Evolutionary conservation across 495 filamentous ascomycete species (phyloP).

Genomic region (Penicillium longicatenatum): DNA sequence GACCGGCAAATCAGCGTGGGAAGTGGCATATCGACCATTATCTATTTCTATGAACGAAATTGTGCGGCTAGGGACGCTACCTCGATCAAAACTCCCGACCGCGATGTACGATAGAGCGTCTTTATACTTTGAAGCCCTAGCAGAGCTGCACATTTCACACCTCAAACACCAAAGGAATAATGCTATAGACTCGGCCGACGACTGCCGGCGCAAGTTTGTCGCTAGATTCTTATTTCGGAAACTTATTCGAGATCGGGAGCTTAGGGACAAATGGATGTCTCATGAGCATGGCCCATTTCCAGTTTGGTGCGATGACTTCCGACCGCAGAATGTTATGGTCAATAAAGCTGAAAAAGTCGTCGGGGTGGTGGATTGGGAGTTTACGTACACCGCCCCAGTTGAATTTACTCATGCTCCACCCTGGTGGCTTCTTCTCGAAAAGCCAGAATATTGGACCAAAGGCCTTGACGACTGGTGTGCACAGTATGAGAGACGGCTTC

Average conservation of each 20-base stretch:
- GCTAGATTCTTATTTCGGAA: slow-evolving; percentile 9
- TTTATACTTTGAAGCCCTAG: slow-evolving; percentile 10
- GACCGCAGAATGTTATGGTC: slow-evolving; percentile 5
- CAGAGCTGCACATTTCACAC: slow-evolving; percentile 12
- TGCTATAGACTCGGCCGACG: slow-evolving; percentile 15
- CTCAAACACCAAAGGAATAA: slow-evolving; percentile 12
- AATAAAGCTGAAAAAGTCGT: slow-evolving; percentile 4
- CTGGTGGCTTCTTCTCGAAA: slow-evolving; percentile 15
- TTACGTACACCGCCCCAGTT: slow-evolving; percentile 5
- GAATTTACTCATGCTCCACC: slow-evolving; percentile 11
- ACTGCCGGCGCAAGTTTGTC: slow-evolving; percentile 15
- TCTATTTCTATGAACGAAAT: slow-evolving; percentile 15
- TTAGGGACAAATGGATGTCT: slow-evolving; percentile 3
- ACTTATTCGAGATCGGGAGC: slow-evolving; percentile 3
- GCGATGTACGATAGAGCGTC: slow-evolving; percentile 5
- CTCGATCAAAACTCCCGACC: slow-evolving; percentile 7
- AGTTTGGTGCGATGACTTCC: slow-evolving; percentile 9
- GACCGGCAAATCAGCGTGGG: slow-evolving; percentile 4
- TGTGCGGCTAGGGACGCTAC: slow-evolving; percentile 8
- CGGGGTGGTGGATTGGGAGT: slow-evolving; percentile 11
- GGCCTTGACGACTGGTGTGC: slow-evolving; percentile 27
- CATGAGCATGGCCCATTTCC: slow-evolving; percentile 8
- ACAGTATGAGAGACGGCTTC: no score
- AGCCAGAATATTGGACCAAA: slow-evolving; percentile 6
- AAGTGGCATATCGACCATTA: slow-evolving; percentile 12